These are phyloP conservation scores for Blumeria graminis DNA, from an alignment of 2,329 filamentous ascomycete species.

Conservation along the genomic window DNA sequence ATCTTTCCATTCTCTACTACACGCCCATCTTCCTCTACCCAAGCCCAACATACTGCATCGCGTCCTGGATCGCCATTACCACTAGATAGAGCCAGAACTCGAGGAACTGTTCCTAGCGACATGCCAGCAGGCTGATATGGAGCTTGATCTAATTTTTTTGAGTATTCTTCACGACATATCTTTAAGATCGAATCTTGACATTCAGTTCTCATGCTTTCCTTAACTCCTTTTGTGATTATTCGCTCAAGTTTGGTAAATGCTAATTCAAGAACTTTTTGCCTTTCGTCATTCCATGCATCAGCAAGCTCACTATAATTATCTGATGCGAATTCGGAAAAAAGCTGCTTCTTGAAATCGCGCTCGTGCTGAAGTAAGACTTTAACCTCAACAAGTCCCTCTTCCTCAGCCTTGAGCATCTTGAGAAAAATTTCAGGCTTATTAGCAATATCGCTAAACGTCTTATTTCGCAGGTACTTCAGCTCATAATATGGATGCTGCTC, in stretches of 20 bases:
- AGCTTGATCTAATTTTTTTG: constrained; percentile 75
- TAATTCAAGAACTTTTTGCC: constrained; percentile 60
- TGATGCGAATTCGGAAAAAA: constrained; percentile 69
- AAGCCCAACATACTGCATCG: constrained; percentile 75
- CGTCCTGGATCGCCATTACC: constrained; percentile 49
- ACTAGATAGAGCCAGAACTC: constrained; percentile 69
- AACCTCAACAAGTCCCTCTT: constrained; percentile 78
- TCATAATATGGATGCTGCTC: constrained; percentile 93
- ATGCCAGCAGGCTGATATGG: constrained; percentile 90
- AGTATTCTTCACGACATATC: constrained; percentile 70
- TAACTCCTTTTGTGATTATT: constrained; percentile 73
- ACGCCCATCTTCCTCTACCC: constrained; percentile 77
- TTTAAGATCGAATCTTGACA: constrained; percentile 86
- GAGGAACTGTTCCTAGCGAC: constrained; percentile 65
- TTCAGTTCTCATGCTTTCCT: constrained; percentile 78
- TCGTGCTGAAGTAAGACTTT: constrained; percentile 54
- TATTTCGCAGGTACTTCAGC: constrained; percentile 85
- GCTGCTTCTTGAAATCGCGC: constrained; percentile 47
- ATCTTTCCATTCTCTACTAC: constrained; percentile 79
- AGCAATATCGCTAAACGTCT: constrained; percentile 61
- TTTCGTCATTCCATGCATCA: constrained; percentile 80
- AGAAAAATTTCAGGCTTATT: constrained; percentile 72
- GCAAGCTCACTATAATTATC: constrained; percentile 91
- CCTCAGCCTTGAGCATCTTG: constrained; percentile 92
- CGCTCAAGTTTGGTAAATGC: constrained; percentile 63